These are phyloP conservation scores for Microbotryum silenes-acaulis DNA, from an alignment of 1,284 basidiomycete species.

Conservation along the genomic window DNA sequence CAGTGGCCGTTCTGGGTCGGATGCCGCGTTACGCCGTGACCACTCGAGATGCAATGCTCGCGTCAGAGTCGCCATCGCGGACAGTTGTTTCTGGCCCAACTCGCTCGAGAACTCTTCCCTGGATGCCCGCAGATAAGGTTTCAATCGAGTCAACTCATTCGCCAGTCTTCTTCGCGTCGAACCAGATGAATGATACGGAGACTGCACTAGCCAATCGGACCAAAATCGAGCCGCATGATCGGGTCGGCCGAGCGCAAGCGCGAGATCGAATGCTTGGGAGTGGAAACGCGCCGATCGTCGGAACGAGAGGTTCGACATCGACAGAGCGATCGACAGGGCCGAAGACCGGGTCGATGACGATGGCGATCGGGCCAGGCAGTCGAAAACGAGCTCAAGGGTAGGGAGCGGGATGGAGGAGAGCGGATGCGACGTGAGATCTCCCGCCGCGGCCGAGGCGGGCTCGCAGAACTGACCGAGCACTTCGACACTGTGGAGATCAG, in stretches of 20 bases:
- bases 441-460: background rate
- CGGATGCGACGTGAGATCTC: background rate
- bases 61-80: slow-evolving; percentile 13
- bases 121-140: background rate
- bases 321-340: slow-evolving; percentile 11
- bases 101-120: background rate
- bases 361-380: slow-evolving; percentile 1
- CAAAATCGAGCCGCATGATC: slow-evolving; percentile 24
- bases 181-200: background rate
- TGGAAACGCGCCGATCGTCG: background rate
- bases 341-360: background rate
- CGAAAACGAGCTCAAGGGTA: slow-evolving; percentile 16
- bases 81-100: background rate
- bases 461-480: background rate
- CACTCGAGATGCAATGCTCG: slow-evolving; percentile 11
- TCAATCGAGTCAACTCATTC: no score
- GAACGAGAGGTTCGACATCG: slow-evolving; percentile 7
- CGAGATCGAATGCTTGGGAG: slow-evolving; percentile 5
- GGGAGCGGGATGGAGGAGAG: slow-evolving; percentile 17
- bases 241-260: background rate
- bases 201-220: slow-evolving; percentile 8
- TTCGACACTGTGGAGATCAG: background rate
- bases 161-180: background rate
- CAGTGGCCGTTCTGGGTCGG: background rate
- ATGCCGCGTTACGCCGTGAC: background rate